phyloP scores from a whole-genome alignment of 352 stramenopile species.

The Phytophthora pinifolia region DNA sequence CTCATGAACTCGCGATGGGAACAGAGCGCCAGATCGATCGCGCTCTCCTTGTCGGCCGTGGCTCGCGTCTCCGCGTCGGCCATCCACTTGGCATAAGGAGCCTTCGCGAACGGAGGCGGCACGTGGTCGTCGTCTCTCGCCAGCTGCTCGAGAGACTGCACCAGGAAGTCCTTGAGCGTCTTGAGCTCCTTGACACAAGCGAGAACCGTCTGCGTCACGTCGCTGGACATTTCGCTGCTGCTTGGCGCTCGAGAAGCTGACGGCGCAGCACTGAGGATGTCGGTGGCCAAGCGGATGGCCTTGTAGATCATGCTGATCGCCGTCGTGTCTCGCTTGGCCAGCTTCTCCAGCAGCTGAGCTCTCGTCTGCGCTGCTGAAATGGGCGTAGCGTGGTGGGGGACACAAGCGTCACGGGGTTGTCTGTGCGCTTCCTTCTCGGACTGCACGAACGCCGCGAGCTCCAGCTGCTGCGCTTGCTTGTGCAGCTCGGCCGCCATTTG shows the following conservation, averaged over 20 bases:
- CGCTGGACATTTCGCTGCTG: slow-evolving; percentile 43
- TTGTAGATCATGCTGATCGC: slow-evolving; percentile 67
- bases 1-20: slow-evolving; percentile 64
- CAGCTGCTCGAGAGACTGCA: slow-evolving; percentile 57
- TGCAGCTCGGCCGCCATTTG: slow-evolving; percentile 31
- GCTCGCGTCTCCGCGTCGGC: slow-evolving; percentile 20
- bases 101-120: slow-evolving; percentile 9
- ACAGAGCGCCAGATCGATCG: slow-evolving; percentile 58
- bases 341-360: slow-evolving; percentile 43
- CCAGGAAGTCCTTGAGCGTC: slow-evolving; percentile 63
- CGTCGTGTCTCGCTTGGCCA: slow-evolving; percentile 61
- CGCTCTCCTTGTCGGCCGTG: slow-evolving; percentile 39
- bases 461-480: slow-evolving; percentile 49
- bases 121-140: slow-evolving; percentile 23
- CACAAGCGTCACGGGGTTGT: slow-evolving; percentile 7
- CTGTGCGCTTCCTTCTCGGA: slow-evolving; percentile 12
- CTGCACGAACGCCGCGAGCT: slow-evolving; percentile 36
- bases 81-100: slow-evolving; percentile 26
- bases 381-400: neutral
- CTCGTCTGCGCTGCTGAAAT: slow-evolving; percentile 23
- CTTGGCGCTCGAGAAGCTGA: neutral
- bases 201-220: slow-evolving; percentile 61
- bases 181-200: slow-evolving; percentile 75
- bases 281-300: slow-evolving; percentile 62
- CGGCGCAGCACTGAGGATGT: slow-evolving; percentile 57